Conservation (phyloP, 228 moss, liverwort and hornwort genomes). For the Sphagnum fallax region DNA sequence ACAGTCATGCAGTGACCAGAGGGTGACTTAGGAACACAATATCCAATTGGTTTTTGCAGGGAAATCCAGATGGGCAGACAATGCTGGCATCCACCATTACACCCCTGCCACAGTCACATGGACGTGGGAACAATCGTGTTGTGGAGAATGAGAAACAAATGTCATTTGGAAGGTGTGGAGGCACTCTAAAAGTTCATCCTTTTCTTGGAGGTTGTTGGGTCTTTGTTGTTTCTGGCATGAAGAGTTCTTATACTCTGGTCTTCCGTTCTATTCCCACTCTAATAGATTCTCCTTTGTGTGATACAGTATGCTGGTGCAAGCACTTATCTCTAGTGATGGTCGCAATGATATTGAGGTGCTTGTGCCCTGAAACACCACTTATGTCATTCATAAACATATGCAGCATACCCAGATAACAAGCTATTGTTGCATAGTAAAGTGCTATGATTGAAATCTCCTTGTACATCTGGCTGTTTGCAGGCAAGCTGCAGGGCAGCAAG, state of each 20-base stretch:
- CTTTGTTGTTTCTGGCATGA: not conserved
- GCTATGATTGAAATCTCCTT: no score
- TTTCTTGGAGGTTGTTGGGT: conserved; percentile 1
- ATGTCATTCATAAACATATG: not conserved
- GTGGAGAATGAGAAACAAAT: conserved; percentile 50
- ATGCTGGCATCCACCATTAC: conserved; percentile 94
- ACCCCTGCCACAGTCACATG: conserved; percentile 74
- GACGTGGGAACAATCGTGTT: conserved; percentile 27
- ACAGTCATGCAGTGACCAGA: no score
- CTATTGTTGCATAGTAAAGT: no score
- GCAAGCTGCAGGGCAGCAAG: conserved; percentile 98
- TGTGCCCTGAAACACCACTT: not conserved
- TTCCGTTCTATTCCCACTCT: not conserved
- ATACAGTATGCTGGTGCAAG: conserved; percentile 90
- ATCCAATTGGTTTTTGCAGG: conserved; percentile 26
- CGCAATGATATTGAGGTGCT: conserved; percentile 89
- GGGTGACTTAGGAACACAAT: no score
- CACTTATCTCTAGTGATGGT: conserved; percentile 95
- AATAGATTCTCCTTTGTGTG: no score
- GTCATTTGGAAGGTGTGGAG: conserved; percentile 82
- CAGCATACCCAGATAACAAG: not conserved
- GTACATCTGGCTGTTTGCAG: conserved; percentile 16
- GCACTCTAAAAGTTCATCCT: not conserved
- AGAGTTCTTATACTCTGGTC: not conserved
- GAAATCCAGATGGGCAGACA: conserved; percentile 94